Evolutionary conservation across 2,329 filamentous ascomycete genomes (phyloP).

Genomic region (Dothiorella sarmentorum): DNA sequence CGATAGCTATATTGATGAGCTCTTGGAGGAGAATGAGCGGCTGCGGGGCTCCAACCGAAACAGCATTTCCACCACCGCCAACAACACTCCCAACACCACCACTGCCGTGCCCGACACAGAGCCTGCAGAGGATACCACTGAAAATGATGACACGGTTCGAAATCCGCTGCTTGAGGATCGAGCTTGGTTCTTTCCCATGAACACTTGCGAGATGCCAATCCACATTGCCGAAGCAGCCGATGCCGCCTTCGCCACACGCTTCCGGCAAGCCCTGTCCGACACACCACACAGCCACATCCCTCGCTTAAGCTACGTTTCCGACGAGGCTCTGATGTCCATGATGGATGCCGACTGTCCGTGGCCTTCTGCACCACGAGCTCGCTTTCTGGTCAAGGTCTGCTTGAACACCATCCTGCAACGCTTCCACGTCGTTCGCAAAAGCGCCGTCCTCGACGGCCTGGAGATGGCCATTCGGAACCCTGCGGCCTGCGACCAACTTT

Average conservation of each 20-base stretch:
- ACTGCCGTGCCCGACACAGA: background rate
- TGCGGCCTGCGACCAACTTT: constrained; percentile 32
- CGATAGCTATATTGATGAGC: constrained; percentile 28
- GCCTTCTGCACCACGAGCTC: constrained; percentile 40
- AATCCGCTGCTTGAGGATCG: constrained; percentile 37
- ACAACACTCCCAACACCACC: background rate
- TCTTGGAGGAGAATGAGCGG: constrained; percentile 31
- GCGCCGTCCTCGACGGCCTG: constrained; percentile 36
- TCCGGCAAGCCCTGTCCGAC: constrained; percentile 32
- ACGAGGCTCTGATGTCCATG: constrained; percentile 34
- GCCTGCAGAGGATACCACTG: background rate
- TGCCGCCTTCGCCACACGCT: constrained; percentile 37
- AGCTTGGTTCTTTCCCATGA: constrained; percentile 36
- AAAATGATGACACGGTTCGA: constrained; percentile 27
- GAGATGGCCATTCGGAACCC: constrained; percentile 39
- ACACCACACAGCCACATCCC: constrained; percentile 31
- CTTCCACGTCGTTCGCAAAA: constrained; percentile 45
- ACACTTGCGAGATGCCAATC: constrained; percentile 32
- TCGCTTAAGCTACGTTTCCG: constrained; percentile 32
- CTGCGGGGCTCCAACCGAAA: constrained; percentile 21
- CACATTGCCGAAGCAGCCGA: constrained; percentile 38
- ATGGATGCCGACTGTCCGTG: constrained; percentile 35
- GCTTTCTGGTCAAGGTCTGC: constrained; percentile 41
- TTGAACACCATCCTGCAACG: constrained; percentile 39
- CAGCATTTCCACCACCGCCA: background rate